A percentile compares a stretch with the other conserved stretches of the same genome.
phyloP scores from a whole-genome alignment of 129 eudicot genomes.

The Lactuca saligna region DNA sequence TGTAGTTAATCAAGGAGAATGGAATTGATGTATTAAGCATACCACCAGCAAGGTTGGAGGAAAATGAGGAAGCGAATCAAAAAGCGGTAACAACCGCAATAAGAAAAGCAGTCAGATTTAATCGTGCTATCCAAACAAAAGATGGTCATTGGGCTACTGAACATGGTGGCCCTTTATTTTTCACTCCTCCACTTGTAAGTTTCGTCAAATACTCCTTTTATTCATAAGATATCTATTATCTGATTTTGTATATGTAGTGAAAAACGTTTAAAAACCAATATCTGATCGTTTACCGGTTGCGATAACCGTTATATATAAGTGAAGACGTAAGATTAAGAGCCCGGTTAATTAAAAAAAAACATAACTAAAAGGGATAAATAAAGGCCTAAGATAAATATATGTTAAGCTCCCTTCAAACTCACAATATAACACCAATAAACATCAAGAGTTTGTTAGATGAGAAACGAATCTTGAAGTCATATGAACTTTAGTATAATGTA shows the following conservation, averaged over 20 bases:
- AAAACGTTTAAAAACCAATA: not conserved
- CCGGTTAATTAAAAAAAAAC: too few relatives aligned
- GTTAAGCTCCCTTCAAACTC: not conserved
- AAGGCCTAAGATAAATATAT: too few relatives aligned
- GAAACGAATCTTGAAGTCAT: not conserved
- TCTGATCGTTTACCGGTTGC: too few relatives aligned
- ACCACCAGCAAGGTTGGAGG: constrained; percentile 41
- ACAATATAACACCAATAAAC: too few relatives aligned
- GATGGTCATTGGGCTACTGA: constrained; percentile 87
- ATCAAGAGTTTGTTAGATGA: not conserved
- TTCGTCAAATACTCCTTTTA: not conserved
- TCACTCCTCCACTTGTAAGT: constrained; percentile 62
- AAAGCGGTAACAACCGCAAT: constrained; percentile 47
- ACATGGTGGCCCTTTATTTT: constrained; percentile 62
- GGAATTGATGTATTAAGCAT: constrained; percentile 49
- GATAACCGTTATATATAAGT: too few relatives aligned
- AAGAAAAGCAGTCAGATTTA: constrained; percentile 49
- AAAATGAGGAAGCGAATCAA: constrained; percentile 45
- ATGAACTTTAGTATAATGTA: not conserved
- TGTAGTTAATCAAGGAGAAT: constrained; percentile 57
- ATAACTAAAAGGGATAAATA: too few relatives aligned
- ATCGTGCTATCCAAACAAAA: constrained; percentile 56
- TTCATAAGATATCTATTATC: not conserved
- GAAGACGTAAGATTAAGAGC: too few relatives aligned
- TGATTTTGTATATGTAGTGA: too few relatives aligned